Percentiles rank a stretch among this genome's conserved stretches.
Conservation (phyloP, 2,329 filamentous ascomycete genomes). For the Myrmaecium sp. region DNA sequence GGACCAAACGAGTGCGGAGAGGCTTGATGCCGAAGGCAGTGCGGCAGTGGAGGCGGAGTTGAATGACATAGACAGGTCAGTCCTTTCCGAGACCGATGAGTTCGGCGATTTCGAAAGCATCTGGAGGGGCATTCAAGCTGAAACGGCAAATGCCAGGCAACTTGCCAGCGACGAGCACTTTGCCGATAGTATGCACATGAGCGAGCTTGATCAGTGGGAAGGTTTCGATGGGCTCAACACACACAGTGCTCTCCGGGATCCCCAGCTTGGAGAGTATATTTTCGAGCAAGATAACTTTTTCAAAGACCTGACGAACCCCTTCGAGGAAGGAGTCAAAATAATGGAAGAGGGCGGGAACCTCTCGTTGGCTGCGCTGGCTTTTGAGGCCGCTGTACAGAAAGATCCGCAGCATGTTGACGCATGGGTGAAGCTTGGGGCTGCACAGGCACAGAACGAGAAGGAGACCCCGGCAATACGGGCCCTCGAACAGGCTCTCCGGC, state of each 20-base stretch:
- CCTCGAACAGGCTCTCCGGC: conserved; percentile 74
- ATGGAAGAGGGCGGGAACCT: conserved; percentile 89
- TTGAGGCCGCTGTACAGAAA: conserved; percentile 88
- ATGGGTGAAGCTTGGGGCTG: conserved; percentile 81
- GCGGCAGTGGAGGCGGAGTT: conserved; percentile 71
- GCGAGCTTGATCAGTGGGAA: conserved; percentile 68
- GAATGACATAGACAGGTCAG: conserved; percentile 75
- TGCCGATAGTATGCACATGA: conserved; percentile 42
- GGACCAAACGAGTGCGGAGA: conserved; percentile 33
- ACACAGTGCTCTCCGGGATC: conserved; percentile 52
- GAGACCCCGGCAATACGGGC: conserved; percentile 90
- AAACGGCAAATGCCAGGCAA: conserved; percentile 51
- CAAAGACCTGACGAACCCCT: conserved; percentile 63
- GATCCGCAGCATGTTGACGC: conserved; percentile 76
- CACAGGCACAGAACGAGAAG: conserved; percentile 97
- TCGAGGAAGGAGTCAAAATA: conserved; percentile 83
- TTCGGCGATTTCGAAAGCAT: conserved; percentile 82
- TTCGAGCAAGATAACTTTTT: conserved; percentile 94
- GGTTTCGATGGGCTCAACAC: conserved; percentile 54
- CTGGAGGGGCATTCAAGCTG: conserved; percentile 68
- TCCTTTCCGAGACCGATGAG: conserved; percentile 55
- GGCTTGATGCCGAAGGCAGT: conserved; percentile 46
- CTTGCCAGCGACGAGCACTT: conserved; percentile 50
- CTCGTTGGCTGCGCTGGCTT: conserved; percentile 80
- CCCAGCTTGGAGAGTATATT: conserved; percentile 72